Base-by-base conservation (phyloP, 768 basidiomycete species). In the Hericium erinaceus region DNA sequence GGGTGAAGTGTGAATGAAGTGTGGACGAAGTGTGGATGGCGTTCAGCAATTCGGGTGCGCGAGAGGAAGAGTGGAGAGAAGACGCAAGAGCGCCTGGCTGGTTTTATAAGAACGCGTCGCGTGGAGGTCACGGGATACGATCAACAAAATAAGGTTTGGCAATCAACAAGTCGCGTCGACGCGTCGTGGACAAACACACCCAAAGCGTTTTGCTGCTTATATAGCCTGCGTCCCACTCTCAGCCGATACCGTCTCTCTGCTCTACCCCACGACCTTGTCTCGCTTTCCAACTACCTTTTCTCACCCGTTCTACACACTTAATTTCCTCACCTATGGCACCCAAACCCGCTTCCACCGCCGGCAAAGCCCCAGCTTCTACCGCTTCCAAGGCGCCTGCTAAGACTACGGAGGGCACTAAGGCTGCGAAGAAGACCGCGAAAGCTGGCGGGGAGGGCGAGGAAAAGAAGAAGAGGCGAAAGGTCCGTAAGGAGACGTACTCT, bases 401-500 rank as follows among this genome's bases (percentile, higher is more conserved):
- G 74, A 74, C 78, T 48, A 75, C 77, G 18, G 73, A 65, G 63
- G 72, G 74, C 28, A 58, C 70, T 15, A 78, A 81, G 70, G 80
- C 80, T 13, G 78, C 84, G 24, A 83, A 83, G 69, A 84, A 84
- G 73, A 82, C 76, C 38, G 69, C 77, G 57, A 72, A 69, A 16
- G 67, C 84, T 7, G 74, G 77, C 40, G 79, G 78, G 44, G 84
- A 82, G 55, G 87, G 70, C 41, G 75, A 69, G 52, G 72, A 69
- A 72, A 90, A 91, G 82, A 93, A 93, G 81, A 87, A 87, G 78
- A 77, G 87, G 65, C 86, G 85, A 75, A 95, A 94, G 80, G 71
- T 80, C 55, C 80, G 92, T 74, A 92, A 92, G 79, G 91, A 93
- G 79, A 92, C 91, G 2, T 93, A 92, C 77, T 87, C 91, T 20